Evolutionary conservation across 371 early-diverging fungal genomes (phyloP).

Genomic region (Mucor racemosus): DNA sequence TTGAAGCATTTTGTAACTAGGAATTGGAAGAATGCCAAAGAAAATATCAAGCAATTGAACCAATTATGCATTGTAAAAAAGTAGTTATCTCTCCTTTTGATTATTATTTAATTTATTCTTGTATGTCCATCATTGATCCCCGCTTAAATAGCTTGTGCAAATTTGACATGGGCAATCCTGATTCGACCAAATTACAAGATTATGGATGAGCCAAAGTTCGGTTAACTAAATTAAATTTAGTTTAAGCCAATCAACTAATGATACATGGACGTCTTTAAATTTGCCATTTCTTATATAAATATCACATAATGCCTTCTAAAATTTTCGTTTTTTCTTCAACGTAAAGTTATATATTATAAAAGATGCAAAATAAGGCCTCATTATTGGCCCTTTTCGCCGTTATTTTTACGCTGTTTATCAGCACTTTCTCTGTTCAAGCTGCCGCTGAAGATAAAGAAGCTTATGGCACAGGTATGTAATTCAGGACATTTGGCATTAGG

Average conservation of each 20-base stretch:
- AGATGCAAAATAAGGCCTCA: conserved; percentile 52
- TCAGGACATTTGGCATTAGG: too few relatives aligned
- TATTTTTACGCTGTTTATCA: conserved; percentile 43
- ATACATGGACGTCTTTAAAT: conserved; percentile 40
- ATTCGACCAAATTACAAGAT: conserved; percentile 23
- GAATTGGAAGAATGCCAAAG: background rate
- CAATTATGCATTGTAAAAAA: background rate
- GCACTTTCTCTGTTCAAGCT: conserved; percentile 33
- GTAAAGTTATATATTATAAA: conserved; percentile 18
- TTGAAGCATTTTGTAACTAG: background rate
- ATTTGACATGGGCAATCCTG: conserved; percentile 34
- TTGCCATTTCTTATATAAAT: conserved; percentile 21
- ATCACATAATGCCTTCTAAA: background rate
- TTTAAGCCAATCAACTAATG: conserved; percentile 44
- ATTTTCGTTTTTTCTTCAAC: conserved; percentile 20
- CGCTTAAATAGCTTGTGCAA: conserved; percentile 7
- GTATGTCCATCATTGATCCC: background rate
- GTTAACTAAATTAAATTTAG: conserved; percentile 21
- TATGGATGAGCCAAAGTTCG: conserved; percentile 2
- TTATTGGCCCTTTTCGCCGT: conserved; percentile 54
- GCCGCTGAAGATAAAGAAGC: conserved; percentile 52
- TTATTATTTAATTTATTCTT: too few relatives aligned
- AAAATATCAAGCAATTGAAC: background rate
- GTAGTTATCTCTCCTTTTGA: background rate
- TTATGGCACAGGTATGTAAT: conserved; percentile 55